Evolutionary conservation across 2,329 filamentous ascomycete genomes (phyloP), one percentile per base, ranked within the genome.

Genomic region (Botrytis galanthina): DNA sequence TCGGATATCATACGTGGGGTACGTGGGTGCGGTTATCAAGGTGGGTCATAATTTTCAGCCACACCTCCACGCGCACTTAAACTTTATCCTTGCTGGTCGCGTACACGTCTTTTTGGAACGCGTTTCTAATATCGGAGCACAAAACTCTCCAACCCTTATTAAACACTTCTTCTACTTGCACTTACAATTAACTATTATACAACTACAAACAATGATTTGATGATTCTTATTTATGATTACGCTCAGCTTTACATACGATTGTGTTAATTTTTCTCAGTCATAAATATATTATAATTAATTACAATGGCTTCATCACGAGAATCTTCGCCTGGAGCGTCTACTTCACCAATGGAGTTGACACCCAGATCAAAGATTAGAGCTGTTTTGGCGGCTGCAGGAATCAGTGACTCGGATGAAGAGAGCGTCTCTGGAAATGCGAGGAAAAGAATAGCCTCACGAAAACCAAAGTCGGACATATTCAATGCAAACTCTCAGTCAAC

Each of bases 291-390:
- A 42, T 18, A 54, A 44, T 42, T 67, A 67, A 37, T 72, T 26
- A 75, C 68, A 80, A 89, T 89, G 87, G 82, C 86, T 79, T 85
- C 86, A 51, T 81, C 84, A 74, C 82, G 83, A 78, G 82, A 85
- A 71, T 81, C 84, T n/a, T 86, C 86, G 61, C 84, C 84, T 59
- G 84, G 81, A 70, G 81, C 82, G 59, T 83, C 85, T 63, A 82
- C 84, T 61, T 83, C 86, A 68, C 79, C 78, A 64, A 68, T 72
- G 57, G 77, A 79, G 76, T 79, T 87, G 70, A 85, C 88, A 18
- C 88, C 88, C 9, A 83, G 82, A 59, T 86, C 88, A 32, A 90
- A 89, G 76, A 84, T 90, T 68, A 84, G 82, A 76, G 87, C 87
- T 32, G 80, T 89, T 70, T 79, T 90, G 39, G 88, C 85, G 42